Evolutionary conservation across 306 rosid genomes (phyloP).

Genomic region (Acacia crassicarpa): DNA sequence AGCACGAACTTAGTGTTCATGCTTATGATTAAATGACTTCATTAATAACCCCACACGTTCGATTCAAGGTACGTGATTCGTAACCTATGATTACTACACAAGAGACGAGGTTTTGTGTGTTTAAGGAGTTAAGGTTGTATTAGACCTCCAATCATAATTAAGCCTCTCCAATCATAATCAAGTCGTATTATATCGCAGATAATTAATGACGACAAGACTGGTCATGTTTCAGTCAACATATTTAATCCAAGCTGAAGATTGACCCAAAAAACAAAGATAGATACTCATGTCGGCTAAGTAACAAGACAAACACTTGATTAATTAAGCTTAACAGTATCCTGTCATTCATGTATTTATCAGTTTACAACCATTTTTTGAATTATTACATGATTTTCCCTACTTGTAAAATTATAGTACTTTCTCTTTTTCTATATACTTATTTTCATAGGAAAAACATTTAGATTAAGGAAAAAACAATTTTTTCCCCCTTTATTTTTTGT

Average conservation of each 20-base stretch:
- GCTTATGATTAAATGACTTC: not conserved
- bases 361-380: too few relatives aligned
- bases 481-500: too few relatives aligned
- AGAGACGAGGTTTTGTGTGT: not conserved
- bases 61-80: not conserved
- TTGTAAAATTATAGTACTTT: too few relatives aligned
- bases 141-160: not conserved
- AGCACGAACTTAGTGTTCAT: not conserved
- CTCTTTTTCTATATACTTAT: too few relatives aligned
- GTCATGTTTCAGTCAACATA: not conserved
- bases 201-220: not conserved
- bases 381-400: too few relatives aligned
- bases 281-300: slow-evolving; percentile 42
- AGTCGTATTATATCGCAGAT: not conserved
- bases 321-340: slow-evolving; percentile 19
- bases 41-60: not conserved
- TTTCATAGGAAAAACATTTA: too few relatives aligned
- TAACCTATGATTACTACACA: not conserved
- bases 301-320: slow-evolving; percentile 17
- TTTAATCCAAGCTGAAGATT: slow-evolving; percentile 1
- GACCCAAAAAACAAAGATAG: slow-evolving; percentile 7
- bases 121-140: not conserved
- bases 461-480: too few relatives aligned
- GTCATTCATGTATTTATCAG: not conserved
- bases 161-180: not conserved